Evolutionary conservation across 1,284 basidiomycete genomes (phyloP).

Genomic region (Pyrrhoderma lamaoense): DNA sequence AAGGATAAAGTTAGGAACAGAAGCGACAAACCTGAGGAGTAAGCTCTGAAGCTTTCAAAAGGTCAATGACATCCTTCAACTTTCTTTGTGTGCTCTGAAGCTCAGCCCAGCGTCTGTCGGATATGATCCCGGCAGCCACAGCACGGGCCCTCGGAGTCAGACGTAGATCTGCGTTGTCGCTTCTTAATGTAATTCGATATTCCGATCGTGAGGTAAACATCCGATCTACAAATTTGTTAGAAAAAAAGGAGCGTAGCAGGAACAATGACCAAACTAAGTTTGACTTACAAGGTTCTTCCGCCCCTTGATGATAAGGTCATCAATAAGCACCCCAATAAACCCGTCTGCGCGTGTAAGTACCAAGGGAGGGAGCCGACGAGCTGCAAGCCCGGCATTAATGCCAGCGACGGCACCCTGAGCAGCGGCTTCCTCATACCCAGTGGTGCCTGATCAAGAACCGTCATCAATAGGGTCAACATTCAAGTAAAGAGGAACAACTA

Average conservation of each 20-base stretch:
- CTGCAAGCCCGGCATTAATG: constrained; percentile 76
- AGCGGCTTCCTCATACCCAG: constrained; percentile 89
- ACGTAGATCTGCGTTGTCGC: constrained; percentile 82
- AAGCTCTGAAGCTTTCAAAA: constrained; percentile 42
- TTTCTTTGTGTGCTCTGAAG: constrained; percentile 43
- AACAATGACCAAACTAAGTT: too few relatives aligned
- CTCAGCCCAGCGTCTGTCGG: constrained; percentile 51
- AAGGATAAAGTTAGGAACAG: background rate
- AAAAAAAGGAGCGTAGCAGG: background rate
- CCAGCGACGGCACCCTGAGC: constrained; percentile 83
- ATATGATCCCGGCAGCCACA: constrained; percentile 47
- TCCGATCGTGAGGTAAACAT: constrained; percentile 92
- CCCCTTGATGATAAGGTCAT: constrained; percentile 85
- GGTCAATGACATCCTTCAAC: constrained; percentile 42
- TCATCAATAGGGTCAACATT: background rate
- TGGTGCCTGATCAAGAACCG: constrained; percentile 53
- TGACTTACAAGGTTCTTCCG: constrained; percentile 84
- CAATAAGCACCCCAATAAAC: constrained; percentile 84
- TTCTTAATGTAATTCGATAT: constrained; percentile 79
- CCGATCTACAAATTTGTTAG: constrained; percentile 47
- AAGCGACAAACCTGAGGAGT: constrained; percentile 50
- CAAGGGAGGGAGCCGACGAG: constrained; percentile 48
- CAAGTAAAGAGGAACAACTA: background rate
- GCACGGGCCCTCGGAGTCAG: constrained; percentile 61
- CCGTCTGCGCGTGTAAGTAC: constrained; percentile 75